Percentiles rank a stretch among this genome's conserved stretches.
These are phyloP conservation scores for Alternaria triticina DNA, from an alignment of 2,329 filamentous ascomycete genomes.

Conservation along the genomic window DNA sequence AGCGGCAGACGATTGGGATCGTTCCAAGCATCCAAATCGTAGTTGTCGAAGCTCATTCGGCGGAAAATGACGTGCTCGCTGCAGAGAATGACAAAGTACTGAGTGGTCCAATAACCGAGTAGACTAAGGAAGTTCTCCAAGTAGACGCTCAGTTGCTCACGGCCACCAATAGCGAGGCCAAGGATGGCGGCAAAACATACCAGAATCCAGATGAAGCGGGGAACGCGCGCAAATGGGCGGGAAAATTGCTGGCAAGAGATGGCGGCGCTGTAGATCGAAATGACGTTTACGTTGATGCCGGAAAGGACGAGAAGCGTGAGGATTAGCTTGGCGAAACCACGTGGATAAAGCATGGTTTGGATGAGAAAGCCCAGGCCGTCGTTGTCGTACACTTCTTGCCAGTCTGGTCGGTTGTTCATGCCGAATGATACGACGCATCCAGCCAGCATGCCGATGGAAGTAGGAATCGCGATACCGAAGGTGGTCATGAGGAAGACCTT, in stretches of 20 bases:
- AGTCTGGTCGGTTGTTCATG: slow-evolving; percentile 43
- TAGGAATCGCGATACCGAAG: slow-evolving; percentile 51
- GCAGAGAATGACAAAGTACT: slow-evolving; percentile 55
- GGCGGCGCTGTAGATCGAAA: slow-evolving; percentile 58
- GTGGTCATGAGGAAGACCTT: slow-evolving; percentile 54
- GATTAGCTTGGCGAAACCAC: slow-evolving; percentile 57
- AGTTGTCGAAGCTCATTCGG: slow-evolving; percentile 57
- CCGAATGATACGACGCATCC: slow-evolving; percentile 52
- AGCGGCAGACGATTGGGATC: slow-evolving; percentile 51
- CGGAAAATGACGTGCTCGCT: slow-evolving; percentile 56
- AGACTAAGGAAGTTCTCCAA: slow-evolving; percentile 55
- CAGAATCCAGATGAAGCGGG: slow-evolving; percentile 57
- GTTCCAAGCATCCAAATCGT: slow-evolving; percentile 56
- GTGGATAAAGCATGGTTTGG: slow-evolving; percentile 53
- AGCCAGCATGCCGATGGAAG: slow-evolving; percentile 53
- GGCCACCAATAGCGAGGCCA: slow-evolving; percentile 53
- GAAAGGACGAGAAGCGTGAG: slow-evolving; percentile 53
- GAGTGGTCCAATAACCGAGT: slow-evolving; percentile 57
- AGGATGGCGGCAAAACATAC: slow-evolving; percentile 53
- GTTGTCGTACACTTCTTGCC: slow-evolving; percentile 49
- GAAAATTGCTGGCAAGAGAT: slow-evolving; percentile 57
- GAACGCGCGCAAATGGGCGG: slow-evolving; percentile 58
- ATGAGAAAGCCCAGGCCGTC: slow-evolving; percentile 58
- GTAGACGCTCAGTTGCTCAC: slow-evolving; percentile 51
- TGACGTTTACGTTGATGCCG: slow-evolving; percentile 55